Evolutionary conservation across 495 filamentous ascomycete species (phyloP).

Genomic region (Pyronema domesticum): DNA sequence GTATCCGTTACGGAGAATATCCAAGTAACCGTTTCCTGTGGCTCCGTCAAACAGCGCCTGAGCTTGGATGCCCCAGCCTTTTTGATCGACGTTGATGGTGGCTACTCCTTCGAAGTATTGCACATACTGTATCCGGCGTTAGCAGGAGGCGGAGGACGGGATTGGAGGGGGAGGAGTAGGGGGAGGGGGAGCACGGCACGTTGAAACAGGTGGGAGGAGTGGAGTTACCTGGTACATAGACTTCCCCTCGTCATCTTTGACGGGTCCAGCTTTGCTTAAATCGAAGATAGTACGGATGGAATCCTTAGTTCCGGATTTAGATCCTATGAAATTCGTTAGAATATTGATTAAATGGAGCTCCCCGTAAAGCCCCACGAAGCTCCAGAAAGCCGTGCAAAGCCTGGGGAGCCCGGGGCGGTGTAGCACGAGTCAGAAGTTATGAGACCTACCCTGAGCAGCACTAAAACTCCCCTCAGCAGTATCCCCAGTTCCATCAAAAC

Average conservation of each 20-base stretch:
- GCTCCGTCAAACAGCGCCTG: not conserved
- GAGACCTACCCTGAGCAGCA: constrained; percentile 1
- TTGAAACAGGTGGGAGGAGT: no score
- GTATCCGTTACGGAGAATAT: constrained; percentile 1
- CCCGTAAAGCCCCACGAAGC: no score
- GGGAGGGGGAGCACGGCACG: no score
- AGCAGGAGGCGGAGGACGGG: no score
- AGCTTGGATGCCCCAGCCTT: not conserved
- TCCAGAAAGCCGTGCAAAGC: no score
- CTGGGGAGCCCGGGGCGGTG: not conserved
- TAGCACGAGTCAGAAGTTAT: no score
- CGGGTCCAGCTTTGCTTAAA: constrained; percentile 1
- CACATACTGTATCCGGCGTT: not conserved
- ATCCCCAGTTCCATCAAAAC: constrained; percentile 10
- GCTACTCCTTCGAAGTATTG: constrained; percentile 9
- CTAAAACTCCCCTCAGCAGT: constrained; percentile 6
- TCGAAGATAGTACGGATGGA: constrained; percentile 9
- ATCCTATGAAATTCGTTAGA: not conserved
- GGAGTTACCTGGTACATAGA: constrained; percentile 1
- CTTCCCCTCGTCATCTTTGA: not conserved
- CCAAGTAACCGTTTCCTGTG: not conserved
- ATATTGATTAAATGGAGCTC: no score
- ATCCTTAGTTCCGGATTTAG: constrained; percentile 2
- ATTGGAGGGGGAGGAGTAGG: no score
- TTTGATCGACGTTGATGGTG: not conserved